Percentiles rank a stretch among this genome's conserved stretches.
phyloP scores from a whole-genome alignment of 1,284 basidiomycete genomes.

The Ustilago tritici region DNA sequence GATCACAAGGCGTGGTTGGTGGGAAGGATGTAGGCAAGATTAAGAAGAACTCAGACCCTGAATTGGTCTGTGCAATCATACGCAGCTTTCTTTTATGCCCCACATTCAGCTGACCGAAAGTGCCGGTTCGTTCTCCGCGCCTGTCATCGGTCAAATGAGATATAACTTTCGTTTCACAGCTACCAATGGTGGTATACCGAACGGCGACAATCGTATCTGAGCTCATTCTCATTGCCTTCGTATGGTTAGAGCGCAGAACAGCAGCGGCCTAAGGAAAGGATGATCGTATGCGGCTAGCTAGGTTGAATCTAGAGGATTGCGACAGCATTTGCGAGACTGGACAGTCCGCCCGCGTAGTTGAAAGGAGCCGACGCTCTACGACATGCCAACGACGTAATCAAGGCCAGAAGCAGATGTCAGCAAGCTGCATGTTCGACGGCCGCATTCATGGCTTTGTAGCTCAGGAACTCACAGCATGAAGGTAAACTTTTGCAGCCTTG shows the following conservation, averaged over 20 bases:
- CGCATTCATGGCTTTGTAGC: neutral
- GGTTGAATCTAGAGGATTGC: neutral
- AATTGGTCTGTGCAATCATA: neutral
- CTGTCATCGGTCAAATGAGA: neutral
- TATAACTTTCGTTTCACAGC: neutral
- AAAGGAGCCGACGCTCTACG: conserved; percentile 3
- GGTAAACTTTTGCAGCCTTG: neutral
- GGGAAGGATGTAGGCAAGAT: neutral
- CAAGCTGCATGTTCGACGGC: neutral
- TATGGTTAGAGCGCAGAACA: neutral
- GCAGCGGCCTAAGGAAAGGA: neutral
- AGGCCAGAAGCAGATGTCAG: neutral
- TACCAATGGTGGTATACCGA: neutral
- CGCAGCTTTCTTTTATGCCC: neutral
- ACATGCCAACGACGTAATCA: neutral
- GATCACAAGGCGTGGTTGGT: neutral
- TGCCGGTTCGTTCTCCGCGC: neutral
- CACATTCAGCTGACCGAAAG: conserved; percentile 1
- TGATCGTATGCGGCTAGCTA: neutral
- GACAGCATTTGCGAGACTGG: conserved; percentile 5
- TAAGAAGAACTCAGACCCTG: neutral
- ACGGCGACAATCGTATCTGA: neutral
- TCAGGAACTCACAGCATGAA: conserved; percentile 5
- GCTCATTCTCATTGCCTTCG: neutral
- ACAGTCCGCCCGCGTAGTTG: neutral